Evolutionary conservation across 495 filamentous ascomycete species (phyloP).

Genomic region (Aspergillus homomorphus): DNA sequence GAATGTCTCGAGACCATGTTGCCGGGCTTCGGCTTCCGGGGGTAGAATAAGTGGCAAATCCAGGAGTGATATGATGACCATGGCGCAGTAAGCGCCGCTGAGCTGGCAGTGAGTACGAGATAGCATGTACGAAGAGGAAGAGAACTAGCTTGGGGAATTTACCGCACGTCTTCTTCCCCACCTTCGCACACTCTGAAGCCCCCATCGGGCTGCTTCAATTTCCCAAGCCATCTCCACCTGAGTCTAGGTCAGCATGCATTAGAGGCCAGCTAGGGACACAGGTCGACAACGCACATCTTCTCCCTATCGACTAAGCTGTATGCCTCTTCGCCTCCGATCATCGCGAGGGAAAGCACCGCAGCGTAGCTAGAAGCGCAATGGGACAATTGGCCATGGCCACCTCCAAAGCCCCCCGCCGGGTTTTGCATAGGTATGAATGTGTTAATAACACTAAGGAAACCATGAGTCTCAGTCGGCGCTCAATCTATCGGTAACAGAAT

Average conservation of each 20-base stretch:
- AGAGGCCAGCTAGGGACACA: neutral
- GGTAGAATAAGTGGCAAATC: constrained; percentile 77
- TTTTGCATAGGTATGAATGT: constrained; percentile 83
- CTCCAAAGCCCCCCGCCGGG: constrained; percentile 80
- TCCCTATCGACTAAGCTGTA: constrained; percentile 74
- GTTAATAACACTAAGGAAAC: constrained; percentile 51
- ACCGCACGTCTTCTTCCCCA: constrained; percentile 91
- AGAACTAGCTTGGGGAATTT: constrained; percentile 24
- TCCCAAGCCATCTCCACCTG: constrained; percentile 81
- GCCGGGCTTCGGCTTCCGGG: constrained; percentile 52
- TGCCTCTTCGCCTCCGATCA: constrained; percentile 70
- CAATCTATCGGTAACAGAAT: neutral
- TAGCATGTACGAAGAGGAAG: neutral
- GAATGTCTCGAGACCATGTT: constrained; percentile 49
- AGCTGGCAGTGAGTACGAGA: constrained; percentile 16
- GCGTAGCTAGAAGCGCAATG: constrained; percentile 90
- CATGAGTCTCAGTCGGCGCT: neutral
- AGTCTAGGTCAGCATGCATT: constrained; percentile 20
- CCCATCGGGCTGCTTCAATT: constrained; percentile 78
- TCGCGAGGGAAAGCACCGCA: constrained; percentile 68
- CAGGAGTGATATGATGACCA: constrained; percentile 77
- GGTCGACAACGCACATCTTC: constrained; percentile 57
- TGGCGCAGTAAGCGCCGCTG: constrained; percentile 86
- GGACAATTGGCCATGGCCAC: constrained; percentile 84
- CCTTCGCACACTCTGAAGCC: constrained; percentile 76